These are phyloP conservation scores for Hypoxylon lenormandii DNA, from an alignment of 495 filamentous ascomycete species.

Conservation along the genomic window DNA sequence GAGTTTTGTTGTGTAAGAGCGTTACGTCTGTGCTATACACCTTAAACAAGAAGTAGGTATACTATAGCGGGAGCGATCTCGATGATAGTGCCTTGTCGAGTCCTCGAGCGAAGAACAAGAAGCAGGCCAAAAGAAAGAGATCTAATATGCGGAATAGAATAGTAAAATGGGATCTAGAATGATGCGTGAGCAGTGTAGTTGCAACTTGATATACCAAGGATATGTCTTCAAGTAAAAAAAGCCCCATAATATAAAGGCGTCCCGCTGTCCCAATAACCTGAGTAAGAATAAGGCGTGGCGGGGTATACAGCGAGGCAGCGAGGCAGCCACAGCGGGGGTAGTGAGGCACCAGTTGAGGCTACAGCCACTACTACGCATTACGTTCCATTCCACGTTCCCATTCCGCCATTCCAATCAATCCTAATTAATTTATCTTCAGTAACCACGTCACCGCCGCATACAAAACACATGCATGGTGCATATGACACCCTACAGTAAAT, in stretches of 20 bases:
- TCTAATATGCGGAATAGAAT: not conserved
- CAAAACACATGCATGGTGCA: slow-evolving; percentile 34
- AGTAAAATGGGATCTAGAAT: not conserved
- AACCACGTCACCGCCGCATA: slow-evolving; percentile 49
- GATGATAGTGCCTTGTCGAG: too few species aligned
- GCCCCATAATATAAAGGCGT: too few species aligned
- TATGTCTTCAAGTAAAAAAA: too few species aligned
- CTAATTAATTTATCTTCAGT: slow-evolving; percentile 42
- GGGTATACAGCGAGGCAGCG: not conserved
- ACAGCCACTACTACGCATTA: not conserved
- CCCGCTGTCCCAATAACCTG: not conserved
- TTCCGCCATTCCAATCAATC: slow-evolving; percentile 20
- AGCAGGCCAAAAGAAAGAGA: too few species aligned
- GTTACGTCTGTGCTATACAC: too few species aligned
- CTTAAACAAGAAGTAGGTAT: too few species aligned
- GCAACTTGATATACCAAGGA: too few species aligned
- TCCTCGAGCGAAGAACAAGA: too few species aligned
- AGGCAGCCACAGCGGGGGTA: slow-evolving; percentile 34
- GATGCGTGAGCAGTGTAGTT: too few species aligned
- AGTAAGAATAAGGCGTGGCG: slow-evolving; percentile 14
- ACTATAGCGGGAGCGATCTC: too few species aligned
- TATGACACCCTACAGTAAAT: slow-evolving; percentile 35
- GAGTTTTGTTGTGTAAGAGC: slow-evolving; percentile 7
- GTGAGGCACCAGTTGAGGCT: slow-evolving; percentile 13
- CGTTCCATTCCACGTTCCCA: slow-evolving; percentile 3